Percentiles rank a stretch among this genome's conserved stretches.
These are phyloP conservation scores for Brassica balearica DNA, from an alignment of 441 rosid genomes.

Conservation along the genomic window DNA sequence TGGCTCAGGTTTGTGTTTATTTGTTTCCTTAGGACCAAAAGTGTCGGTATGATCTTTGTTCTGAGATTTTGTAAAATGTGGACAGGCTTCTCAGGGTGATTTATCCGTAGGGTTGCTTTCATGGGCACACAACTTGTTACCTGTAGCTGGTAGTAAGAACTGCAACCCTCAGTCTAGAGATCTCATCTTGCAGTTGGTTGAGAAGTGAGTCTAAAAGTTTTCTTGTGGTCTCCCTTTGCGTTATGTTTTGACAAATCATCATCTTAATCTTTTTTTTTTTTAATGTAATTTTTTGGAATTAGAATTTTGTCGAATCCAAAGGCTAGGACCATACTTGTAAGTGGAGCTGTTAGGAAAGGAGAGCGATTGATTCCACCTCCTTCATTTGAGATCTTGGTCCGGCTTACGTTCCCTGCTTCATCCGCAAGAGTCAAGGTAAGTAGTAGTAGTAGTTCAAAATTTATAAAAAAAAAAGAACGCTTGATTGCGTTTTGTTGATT, in stretches of 20 bases:
- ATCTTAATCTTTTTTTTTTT: not conserved
- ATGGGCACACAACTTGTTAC: conserved; percentile 73
- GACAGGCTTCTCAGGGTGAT: conserved; percentile 77
- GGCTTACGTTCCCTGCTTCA: not conserved
- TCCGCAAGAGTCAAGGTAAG: conserved; percentile 4
- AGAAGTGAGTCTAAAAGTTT: conserved; percentile 53
- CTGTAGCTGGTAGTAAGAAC: conserved; percentile 54
- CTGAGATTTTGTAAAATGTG: conserved; percentile 16
- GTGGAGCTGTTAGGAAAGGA: conserved; percentile 1
- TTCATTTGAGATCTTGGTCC: not conserved
- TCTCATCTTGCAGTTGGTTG: conserved; percentile 70
- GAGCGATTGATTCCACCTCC: conserved; percentile 4
- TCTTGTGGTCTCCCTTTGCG: not conserved
- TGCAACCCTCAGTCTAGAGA: conserved; percentile 82
- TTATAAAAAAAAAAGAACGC: too few species aligned
- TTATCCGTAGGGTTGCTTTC: conserved; percentile 68
- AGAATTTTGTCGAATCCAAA: not conserved
- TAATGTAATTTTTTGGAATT: not conserved
- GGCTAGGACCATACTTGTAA: conserved; percentile 3
- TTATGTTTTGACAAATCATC: not conserved
- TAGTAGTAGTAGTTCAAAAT: not conserved
- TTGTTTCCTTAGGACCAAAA: not conserved
- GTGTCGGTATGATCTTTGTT: not conserved
- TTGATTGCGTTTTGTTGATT: conserved; percentile 9
- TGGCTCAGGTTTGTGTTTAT: conserved; percentile 63